A percentile compares a stretch with the other conserved stretches of the same genome.
phyloP scores from a whole-genome alignment of 208 protist genomes.

The Naegleria lovaniensis region DNA sequence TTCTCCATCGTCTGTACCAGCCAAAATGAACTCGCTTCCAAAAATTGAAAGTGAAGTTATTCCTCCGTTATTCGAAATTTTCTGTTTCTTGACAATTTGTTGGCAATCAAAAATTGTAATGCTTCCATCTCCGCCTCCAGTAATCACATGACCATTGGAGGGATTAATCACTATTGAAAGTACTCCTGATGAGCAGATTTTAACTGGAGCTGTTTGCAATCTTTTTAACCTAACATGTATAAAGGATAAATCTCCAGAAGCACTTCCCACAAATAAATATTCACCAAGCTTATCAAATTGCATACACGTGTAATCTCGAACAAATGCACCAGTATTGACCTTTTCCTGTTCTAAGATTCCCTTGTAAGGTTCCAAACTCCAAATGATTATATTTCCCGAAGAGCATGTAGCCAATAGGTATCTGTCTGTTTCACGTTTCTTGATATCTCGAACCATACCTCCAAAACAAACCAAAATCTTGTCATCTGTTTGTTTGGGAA shows the following conservation, averaged over 20 bases:
- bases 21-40: conserved; percentile 2
- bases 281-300: conserved; percentile 43
- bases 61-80: background rate
- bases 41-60: conserved; percentile 17
- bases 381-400: conserved; percentile 4
- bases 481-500: background rate
- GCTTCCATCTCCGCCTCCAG: conserved; percentile 32
- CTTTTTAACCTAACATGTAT: conserved; percentile 30
- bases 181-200: conserved; percentile 37
- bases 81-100: background rate
- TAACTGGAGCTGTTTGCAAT: conserved; percentile 17
- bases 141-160: conserved; percentile 24
- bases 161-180: conserved; percentile 17
- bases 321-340: conserved; percentile 30
- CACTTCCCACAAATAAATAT: conserved; percentile 44
- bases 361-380: conserved; percentile 38
- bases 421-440: conserved; percentile 40
- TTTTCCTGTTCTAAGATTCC: background rate
- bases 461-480: conserved; percentile 36
- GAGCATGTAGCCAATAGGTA: conserved; percentile 42
- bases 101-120: conserved; percentile 30
- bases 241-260: conserved; percentile 44
- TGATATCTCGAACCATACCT: conserved; percentile 44
- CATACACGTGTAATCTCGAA: conserved; percentile 33
- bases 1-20: conserved; percentile 32